Percentiles rank a stretch among this genome's conserved stretches.
Evolutionary conservation across 768 basidiomycete species (phyloP).

Genomic region (Boletus sp.): DNA sequence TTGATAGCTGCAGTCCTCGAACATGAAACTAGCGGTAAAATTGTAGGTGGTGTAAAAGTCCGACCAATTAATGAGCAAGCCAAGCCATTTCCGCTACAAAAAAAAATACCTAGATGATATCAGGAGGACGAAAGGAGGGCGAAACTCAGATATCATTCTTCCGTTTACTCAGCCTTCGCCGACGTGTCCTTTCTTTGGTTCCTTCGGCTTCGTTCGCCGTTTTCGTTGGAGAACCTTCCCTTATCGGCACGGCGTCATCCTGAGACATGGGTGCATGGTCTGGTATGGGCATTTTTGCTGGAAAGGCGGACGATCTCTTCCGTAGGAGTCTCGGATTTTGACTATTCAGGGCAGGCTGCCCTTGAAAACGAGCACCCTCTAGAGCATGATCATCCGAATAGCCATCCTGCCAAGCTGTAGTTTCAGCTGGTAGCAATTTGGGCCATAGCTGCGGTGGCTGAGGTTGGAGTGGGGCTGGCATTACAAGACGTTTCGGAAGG

Average conservation of each 20-base stretch:
- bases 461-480: slow-evolving; percentile 66
- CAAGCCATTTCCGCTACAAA: slow-evolving; percentile 20
- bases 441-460: slow-evolving; percentile 17
- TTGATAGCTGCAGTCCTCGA: slow-evolving; percentile 10
- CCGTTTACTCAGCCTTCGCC: slow-evolving; percentile 35
- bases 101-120: slow-evolving; percentile 9
- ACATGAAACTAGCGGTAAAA: slow-evolving; percentile 1
- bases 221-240: slow-evolving; percentile 8
- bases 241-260: slow-evolving; percentile 6
- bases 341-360: slow-evolving; percentile 5
- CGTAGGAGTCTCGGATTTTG: slow-evolving; percentile 21
- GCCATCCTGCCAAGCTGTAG: slow-evolving; percentile 3
- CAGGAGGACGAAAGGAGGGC: slow-evolving; percentile 8
- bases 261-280: slow-evolving; percentile 17
- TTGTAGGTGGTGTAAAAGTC: slow-evolving; percentile 18
- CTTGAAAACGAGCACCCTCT: slow-evolving; percentile 1
- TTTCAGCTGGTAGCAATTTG: slow-evolving; percentile 5
- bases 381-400: slow-evolving; percentile 3
- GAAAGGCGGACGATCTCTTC: slow-evolving; percentile 24
- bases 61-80: slow-evolving; percentile 15
- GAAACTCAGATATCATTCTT: slow-evolving; percentile 24
- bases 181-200: slow-evolving; percentile 24
- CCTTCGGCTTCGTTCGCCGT: slow-evolving; percentile 15
- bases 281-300: slow-evolving; percentile 27
- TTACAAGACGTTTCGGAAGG: slow-evolving; percentile 65